Evolutionary conservation across 1,284 basidiomycete genomes (phyloP).

Genomic region (Prillingera fragicola): DNA sequence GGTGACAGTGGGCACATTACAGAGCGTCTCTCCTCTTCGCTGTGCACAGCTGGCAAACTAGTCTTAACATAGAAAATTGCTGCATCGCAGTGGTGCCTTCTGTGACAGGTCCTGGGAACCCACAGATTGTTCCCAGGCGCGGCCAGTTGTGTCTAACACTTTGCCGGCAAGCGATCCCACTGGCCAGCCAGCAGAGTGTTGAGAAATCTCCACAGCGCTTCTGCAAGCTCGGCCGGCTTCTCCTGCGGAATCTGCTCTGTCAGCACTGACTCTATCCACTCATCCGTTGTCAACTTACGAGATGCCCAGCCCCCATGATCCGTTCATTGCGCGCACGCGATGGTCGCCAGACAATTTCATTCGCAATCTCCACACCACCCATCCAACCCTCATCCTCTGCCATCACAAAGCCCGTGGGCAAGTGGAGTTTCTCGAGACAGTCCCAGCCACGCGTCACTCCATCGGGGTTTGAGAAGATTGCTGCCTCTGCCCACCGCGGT

Average conservation of each 20-base stretch:
- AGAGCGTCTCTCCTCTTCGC: too few relatives aligned
- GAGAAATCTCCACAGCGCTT: slow-evolving; percentile 33
- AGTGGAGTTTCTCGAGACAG: slow-evolving; percentile 22
- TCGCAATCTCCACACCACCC: slow-evolving; percentile 15
- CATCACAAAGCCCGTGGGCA: slow-evolving; percentile 36
- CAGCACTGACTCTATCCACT: neutral
- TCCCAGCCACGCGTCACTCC: slow-evolving; percentile 34
- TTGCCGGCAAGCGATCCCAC: too few relatives aligned
- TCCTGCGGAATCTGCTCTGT: slow-evolving; percentile 39
- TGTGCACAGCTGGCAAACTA: too few relatives aligned
- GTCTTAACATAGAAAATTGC: too few relatives aligned
- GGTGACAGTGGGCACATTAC: too few relatives aligned
- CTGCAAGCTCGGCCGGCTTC: slow-evolving; percentile 29
- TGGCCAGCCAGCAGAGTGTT: slow-evolving; percentile 13
- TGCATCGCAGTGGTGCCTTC: too few relatives aligned
- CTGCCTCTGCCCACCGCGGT: slow-evolving; percentile 33
- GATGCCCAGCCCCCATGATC: slow-evolving; percentile 31
- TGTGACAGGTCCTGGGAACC: too few relatives aligned
- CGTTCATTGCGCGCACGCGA: slow-evolving; percentile 27
- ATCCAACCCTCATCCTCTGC: slow-evolving; percentile 19
- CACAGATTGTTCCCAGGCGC: too few relatives aligned
- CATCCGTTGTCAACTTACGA: slow-evolving; percentile 19
- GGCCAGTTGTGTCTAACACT: too few relatives aligned
- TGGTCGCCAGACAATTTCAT: slow-evolving; percentile 30
- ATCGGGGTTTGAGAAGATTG: slow-evolving; percentile 30